phyloP scores from a whole-genome alignment of 1,139 yeast species.

The Casaregolazyma lundiana region DNA sequence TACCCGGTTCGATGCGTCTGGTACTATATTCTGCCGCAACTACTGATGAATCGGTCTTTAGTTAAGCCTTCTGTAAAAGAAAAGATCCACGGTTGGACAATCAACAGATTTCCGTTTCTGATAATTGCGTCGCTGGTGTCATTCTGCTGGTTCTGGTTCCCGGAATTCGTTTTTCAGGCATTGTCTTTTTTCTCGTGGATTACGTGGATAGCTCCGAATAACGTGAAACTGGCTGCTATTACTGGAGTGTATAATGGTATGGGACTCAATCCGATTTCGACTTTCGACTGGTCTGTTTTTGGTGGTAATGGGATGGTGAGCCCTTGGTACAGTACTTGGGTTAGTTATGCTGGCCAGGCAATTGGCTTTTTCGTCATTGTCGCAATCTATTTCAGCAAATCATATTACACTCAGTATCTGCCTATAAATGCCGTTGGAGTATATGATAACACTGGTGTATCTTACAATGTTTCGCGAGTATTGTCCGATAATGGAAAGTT shows the following conservation, averaged over 20 bases:
- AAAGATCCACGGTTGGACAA: conserved; percentile 46
- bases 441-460: conserved; percentile 45
- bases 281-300: conserved; percentile 48
- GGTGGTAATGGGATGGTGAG: conserved; percentile 28
- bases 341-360: conserved; percentile 38
- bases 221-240: conserved; percentile 49
- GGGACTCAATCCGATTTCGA: conserved; percentile 55
- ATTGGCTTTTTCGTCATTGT: conserved; percentile 41
- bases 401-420: conserved; percentile 47
- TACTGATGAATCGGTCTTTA: conserved; percentile 52
- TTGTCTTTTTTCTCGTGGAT: conserved; percentile 56
- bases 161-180: conserved; percentile 47
- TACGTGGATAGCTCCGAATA: conserved; percentile 57
- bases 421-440: conserved; percentile 50
- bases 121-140: conserved; percentile 35
- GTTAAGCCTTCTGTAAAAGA: conserved; percentile 42
- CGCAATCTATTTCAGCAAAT: conserved; percentile 47
- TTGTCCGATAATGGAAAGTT: conserved; percentile 35
- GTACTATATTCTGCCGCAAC: conserved; percentile 51
- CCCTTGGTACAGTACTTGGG: conserved; percentile 45
- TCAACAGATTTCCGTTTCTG: conserved; percentile 44
- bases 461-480: conserved; percentile 40
- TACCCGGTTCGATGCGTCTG: conserved; percentile 54
- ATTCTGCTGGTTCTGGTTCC: conserved; percentile 54
- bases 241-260: conserved; percentile 55